A percentile compares a stretch with the other conserved stretches of the same genome.
phyloP scores from a whole-genome alignment of 2,329 filamentous ascomycete genomes.

The Pseudogymnoascus sp. region DNA sequence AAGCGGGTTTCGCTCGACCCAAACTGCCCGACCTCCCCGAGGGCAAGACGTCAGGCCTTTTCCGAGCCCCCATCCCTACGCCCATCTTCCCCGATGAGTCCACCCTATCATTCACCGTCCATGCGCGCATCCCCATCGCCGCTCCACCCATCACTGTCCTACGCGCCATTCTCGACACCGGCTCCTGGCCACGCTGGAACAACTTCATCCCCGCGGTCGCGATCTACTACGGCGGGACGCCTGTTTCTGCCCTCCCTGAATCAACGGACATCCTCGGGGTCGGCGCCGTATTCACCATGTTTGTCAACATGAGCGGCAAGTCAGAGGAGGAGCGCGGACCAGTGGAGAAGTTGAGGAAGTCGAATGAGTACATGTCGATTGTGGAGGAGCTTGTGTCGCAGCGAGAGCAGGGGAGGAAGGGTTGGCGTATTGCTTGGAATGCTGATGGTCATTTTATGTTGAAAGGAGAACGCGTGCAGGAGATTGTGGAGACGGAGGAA shows the following conservation, averaged over 20 bases:
- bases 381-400: neutral
- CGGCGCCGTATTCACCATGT: slow-evolving; percentile 15
- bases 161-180: slow-evolving; percentile 18
- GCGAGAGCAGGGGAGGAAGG: slow-evolving; percentile 24
- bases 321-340: slow-evolving; percentile 9
- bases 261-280: slow-evolving; percentile 14
- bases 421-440: slow-evolving; percentile 36
- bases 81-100: neutral
- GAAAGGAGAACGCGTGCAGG: slow-evolving; percentile 36
- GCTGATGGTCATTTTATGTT: slow-evolving; percentile 29
- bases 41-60: neutral
- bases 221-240: slow-evolving; percentile 40
- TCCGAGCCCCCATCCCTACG: neutral
- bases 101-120: slow-evolving; percentile 17
- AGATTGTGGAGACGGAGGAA: slow-evolving; percentile 35
- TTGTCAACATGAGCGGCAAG: slow-evolving; percentile 20
- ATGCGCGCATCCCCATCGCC: slow-evolving; percentile 16
- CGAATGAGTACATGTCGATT: neutral
- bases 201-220: slow-evolving; percentile 55
- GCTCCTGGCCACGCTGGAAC: slow-evolving; percentile 27
- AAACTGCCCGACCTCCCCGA: neutral
- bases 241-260: neutral
- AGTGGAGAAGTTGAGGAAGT: slow-evolving; percentile 7
- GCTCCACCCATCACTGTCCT: slow-evolving; percentile 14
- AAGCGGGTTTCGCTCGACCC: neutral